These are phyloP conservation scores for Pichia heedii DNA, from an alignment of 805 yeast species.

Conservation along the genomic window DNA sequence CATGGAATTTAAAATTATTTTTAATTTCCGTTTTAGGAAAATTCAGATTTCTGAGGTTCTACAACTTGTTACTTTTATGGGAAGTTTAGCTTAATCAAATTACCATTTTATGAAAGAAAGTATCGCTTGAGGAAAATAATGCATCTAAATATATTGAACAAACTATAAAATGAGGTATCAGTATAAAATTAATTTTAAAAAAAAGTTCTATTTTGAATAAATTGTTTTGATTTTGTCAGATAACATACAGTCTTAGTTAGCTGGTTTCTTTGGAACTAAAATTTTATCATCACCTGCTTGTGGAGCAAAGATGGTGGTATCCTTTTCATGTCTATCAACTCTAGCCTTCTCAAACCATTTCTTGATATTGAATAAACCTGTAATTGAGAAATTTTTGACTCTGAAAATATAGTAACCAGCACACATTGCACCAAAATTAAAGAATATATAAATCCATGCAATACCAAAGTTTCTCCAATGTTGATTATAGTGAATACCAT, in stretches of 20 bases:
- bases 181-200: not conserved
- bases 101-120: no score
- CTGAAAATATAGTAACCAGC: constrained; percentile 30
- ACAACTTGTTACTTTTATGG: no score
- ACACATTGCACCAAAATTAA: constrained; percentile 40
- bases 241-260: constrained; percentile 1
- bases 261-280: constrained; percentile 18
- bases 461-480: constrained; percentile 65
- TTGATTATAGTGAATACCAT: constrained; percentile 36
- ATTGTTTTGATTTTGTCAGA: no score
- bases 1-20: no score
- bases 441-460: constrained; percentile 45
- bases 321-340: constrained; percentile 40
- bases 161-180: no score
- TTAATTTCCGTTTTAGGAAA: no score
- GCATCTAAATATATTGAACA: no score
- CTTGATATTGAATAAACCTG: constrained; percentile 26
- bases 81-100: no score
- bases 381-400: constrained; percentile 28
- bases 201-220: no score
- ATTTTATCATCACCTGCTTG: constrained; percentile 32
- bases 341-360: constrained; percentile 34
- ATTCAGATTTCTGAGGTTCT: no score
- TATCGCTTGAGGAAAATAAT: no score
- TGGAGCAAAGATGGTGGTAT: constrained; percentile 33